A percentile compares a stretch with the other conserved stretches of the same genome.
Evolutionary conservation across 768 basidiomycete genomes (phyloP).

Genomic region (Cubamyces lactineus): DNA sequence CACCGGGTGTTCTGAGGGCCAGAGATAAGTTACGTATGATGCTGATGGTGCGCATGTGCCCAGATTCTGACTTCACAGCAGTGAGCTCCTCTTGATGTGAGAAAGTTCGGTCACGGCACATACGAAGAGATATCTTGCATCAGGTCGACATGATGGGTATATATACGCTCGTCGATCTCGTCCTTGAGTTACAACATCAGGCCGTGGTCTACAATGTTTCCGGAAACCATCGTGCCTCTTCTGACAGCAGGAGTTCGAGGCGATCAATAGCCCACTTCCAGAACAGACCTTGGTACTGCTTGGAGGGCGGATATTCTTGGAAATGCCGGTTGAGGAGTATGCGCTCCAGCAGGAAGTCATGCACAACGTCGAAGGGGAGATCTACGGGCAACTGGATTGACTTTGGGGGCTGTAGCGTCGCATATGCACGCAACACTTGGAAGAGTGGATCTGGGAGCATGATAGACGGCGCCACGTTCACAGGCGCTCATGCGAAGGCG

Average conservation of each 20-base stretch:
- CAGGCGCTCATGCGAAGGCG: background rate
- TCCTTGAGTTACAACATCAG: conserved; percentile 41
- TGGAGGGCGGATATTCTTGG: conserved; percentile 60
- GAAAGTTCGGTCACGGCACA: conserved; percentile 11
- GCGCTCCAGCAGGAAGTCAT: conserved; percentile 55
- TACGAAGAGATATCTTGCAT: conserved; percentile 41
- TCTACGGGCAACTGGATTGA: conserved; percentile 38
- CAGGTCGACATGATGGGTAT: conserved; percentile 60
- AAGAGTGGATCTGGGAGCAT: conserved; percentile 19
- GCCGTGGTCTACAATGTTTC: background rate
- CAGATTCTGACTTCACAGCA: background rate
- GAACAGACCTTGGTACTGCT: conserved; percentile 62
- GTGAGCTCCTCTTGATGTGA: background rate
- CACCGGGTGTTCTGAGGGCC: conserved; percentile 36
- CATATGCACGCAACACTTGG: conserved; percentile 53
- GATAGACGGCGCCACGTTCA: background rate
- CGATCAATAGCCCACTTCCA: conserved; percentile 72
- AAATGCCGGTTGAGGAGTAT: conserved; percentile 60
- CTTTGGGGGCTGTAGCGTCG: conserved; percentile 51
- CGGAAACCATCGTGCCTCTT: conserved; percentile 48
- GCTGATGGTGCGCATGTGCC: conserved; percentile 43
- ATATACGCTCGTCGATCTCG: conserved; percentile 69
- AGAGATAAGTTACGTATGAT: conserved; percentile 72
- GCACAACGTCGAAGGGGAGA: conserved; percentile 44
- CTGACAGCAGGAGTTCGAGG: conserved; percentile 49